These are phyloP conservation scores for Hanseniaspora lachancei DNA, from an alignment of 805 yeast species.

Conservation along the genomic window DNA sequence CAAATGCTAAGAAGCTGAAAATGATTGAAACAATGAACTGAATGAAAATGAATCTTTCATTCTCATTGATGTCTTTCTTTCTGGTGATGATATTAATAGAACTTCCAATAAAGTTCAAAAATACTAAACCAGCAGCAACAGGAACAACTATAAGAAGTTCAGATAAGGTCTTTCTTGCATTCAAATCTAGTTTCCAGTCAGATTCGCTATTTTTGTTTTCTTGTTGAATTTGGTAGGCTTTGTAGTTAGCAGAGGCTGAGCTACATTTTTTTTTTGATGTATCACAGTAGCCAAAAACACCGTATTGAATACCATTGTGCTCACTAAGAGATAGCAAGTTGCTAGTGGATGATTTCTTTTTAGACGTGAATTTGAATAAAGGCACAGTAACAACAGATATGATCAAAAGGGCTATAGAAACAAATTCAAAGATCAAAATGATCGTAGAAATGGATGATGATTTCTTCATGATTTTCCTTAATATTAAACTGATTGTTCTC, in stretches of 20 bases:
- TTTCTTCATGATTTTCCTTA: background rate
- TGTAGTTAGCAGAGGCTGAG: conserved; percentile 35
- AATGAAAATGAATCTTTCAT: conserved; percentile 16
- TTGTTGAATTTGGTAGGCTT: conserved; percentile 26
- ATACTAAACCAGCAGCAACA: conserved; percentile 50
- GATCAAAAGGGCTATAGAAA: conserved; percentile 50
- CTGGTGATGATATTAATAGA: conserved; percentile 23
- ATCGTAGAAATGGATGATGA: conserved; percentile 24
- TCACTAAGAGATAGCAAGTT: conserved; percentile 16
- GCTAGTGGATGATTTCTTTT: conserved; percentile 29
- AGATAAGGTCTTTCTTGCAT: conserved; percentile 39
- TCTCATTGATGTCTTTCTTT: conserved; percentile 20
- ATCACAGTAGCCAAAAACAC: conserved; percentile 55
- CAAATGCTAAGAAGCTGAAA: conserved; percentile 37
- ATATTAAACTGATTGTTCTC: too few species aligned
- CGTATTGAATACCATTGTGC: conserved; percentile 37
- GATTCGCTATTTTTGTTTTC: conserved; percentile 17
- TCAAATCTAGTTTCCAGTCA: conserved; percentile 38
- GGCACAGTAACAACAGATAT: conserved; percentile 54
- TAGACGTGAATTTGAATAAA: conserved; percentile 32
- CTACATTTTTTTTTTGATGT: conserved; percentile 28
- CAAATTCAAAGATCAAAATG: conserved; percentile 35
- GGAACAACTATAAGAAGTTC: conserved; percentile 49
- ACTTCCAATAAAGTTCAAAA: conserved; percentile 33
- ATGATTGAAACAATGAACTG: conserved; percentile 35